Conservation (phyloP, 108 stramenopile genomes). For the Cylindrotheca fusiformis region DNA sequence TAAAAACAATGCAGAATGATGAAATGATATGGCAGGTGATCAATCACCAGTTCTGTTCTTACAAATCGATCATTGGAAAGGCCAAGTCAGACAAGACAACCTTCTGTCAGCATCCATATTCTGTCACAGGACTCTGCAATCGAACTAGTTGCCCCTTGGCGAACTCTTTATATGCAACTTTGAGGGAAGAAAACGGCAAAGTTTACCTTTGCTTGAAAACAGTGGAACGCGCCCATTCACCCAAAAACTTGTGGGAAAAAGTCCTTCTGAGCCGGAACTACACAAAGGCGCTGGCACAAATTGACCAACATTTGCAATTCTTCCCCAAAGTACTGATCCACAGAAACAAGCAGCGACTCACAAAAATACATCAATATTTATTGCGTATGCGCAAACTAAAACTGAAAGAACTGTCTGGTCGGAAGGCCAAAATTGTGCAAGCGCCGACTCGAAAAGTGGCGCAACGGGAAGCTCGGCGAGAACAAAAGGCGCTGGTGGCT, state of each 20-base stretch:
- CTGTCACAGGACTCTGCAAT: constrained; percentile 96
- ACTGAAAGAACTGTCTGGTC: constrained; percentile 75
- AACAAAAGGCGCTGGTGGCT: constrained; percentile 91
- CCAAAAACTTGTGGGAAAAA: constrained; percentile 98
- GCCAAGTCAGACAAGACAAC: constrained; percentile 84
- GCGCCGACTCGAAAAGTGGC: constrained; percentile 88
- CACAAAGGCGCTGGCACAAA: constrained; percentile 83
- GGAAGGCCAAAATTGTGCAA: constrained; percentile 66
- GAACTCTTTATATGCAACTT: constrained; percentile 96
- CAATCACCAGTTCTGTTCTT: constrained; percentile 96
- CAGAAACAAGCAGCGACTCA: constrained; percentile 97
- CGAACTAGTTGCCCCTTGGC: constrained; percentile 94
- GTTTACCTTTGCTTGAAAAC: constrained; percentile 95
- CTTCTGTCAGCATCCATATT: constrained; percentile 97
- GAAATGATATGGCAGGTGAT: constrained; percentile 99
- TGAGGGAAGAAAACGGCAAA: constrained; percentile 92
- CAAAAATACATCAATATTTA: constrained; percentile 98
- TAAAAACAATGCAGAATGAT: constrained; percentile 90
- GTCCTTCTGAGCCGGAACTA: constrained; percentile 91
- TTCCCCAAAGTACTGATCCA: constrained; percentile 93
- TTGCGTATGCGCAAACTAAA: constrained; percentile 96
- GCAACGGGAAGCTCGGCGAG: constrained; percentile 86
- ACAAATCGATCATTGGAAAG: constrained; percentile 86
- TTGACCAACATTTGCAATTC: constrained; percentile 92
- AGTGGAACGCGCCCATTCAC: constrained; percentile 95